A percentile compares a stretch with the other conserved stretches of the same genome.
These are phyloP conservation scores for Boletus insuetus DNA, from an alignment of 768 basidiomycete genomes.

Conservation along the genomic window DNA sequence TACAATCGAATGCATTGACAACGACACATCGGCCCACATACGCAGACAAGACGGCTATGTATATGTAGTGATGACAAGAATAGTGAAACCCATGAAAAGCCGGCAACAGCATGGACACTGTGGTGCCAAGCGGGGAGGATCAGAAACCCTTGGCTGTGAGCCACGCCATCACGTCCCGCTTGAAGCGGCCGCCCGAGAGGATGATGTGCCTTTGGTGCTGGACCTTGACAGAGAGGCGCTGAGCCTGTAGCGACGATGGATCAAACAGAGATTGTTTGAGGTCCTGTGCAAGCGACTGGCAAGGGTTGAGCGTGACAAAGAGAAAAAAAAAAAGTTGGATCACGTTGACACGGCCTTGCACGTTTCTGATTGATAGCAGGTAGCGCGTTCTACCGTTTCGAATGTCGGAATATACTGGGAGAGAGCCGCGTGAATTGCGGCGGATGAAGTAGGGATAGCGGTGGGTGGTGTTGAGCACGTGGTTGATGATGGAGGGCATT, in stretches of 20 bases:
- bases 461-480: slow-evolving; percentile 11
- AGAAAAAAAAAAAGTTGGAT: slow-evolving; percentile 19
- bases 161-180: slow-evolving; percentile 59
- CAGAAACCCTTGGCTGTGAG: slow-evolving; percentile 65
- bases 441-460: slow-evolving; percentile 52
- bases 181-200: slow-evolving; percentile 64
- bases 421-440: slow-evolving; percentile 61
- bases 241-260: slow-evolving; percentile 42
- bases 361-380: slow-evolving; percentile 59
- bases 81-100: slow-evolving; percentile 8
- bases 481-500: slow-evolving; percentile 14
- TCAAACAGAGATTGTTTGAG: slow-evolving; percentile 51
- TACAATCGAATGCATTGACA: not conserved
- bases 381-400: slow-evolving; percentile 63
- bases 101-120: slow-evolving; percentile 3
- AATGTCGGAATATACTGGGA: slow-evolving; percentile 76
- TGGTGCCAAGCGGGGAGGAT: slow-evolving; percentile 13
- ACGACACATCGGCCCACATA: not conserved
- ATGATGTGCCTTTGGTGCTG: slow-evolving; percentile 50
- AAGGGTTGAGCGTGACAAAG: not conserved
- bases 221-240: slow-evolving; percentile 48
- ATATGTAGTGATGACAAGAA: no score
- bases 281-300: slow-evolving; percentile 59
- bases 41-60: not conserved
- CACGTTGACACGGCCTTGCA: slow-evolving; percentile 63